These are phyloP conservation scores for Toxoplasma gondii DNA, from an alignment of 169 alveolate genomes.

Conservation along the genomic window DNA sequence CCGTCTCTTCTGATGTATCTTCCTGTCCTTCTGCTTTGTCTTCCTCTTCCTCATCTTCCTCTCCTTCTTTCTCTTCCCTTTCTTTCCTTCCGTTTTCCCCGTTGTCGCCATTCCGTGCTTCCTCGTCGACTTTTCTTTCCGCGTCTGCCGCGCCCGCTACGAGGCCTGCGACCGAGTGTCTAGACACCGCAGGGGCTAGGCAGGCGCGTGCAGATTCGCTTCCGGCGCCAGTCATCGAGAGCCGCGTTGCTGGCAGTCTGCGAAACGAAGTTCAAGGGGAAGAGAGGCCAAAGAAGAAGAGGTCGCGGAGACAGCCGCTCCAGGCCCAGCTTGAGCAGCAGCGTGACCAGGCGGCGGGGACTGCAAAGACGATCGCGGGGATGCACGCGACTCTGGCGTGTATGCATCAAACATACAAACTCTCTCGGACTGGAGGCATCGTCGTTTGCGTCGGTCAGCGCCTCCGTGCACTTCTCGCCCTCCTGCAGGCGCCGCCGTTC, in stretches of 20 bases:
- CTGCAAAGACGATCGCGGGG: neutral
- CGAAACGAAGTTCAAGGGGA: too few species aligned
- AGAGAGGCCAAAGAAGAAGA: neutral
- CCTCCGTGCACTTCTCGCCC: neutral
- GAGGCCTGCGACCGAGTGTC: too few species aligned
- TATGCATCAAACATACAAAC: neutral
- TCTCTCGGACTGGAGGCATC: conserved; percentile 14
- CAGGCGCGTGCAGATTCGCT: neutral
- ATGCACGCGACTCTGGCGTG: neutral
- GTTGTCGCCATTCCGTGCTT: too few species aligned
- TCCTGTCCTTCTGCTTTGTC: neutral
- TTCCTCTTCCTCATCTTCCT: neutral
- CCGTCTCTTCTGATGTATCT: neutral
- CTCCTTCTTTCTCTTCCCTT: neutral
- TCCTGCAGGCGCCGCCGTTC: neutral
- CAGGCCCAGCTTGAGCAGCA: neutral
- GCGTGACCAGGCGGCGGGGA: neutral
- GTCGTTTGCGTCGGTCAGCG: neutral
- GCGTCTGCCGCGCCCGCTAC: too few species aligned
- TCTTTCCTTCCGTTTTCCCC: too few species aligned
- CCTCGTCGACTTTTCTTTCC: too few species aligned
- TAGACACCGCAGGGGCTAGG: neutral
- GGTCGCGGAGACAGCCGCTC: neutral
- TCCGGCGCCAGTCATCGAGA: too few species aligned
- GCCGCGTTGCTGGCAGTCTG: too few species aligned